Evolutionary conservation across 306 rosid genomes (phyloP), one percentile per base, ranked within the genome.

Genomic region (Cotoneaster glaucophyllus): DNA sequence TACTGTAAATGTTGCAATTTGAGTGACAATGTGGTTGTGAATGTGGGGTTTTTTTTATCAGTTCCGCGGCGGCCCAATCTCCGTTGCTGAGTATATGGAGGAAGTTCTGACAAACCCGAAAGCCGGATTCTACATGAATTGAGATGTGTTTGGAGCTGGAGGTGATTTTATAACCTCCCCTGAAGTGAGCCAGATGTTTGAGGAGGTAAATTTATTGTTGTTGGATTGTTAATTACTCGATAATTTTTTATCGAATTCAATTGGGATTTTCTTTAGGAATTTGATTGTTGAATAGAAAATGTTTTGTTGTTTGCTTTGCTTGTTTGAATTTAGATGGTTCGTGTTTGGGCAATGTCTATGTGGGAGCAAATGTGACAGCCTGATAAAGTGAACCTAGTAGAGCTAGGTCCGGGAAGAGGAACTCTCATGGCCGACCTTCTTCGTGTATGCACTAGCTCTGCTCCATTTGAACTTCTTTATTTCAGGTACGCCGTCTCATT

Each of bases 281-380:
- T 31, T 71, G 53, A 50, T 77, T 69, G 65, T 28, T 67, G 44
- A 79, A 70, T 32, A 63, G 44, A 52, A 62, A 74, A 50, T 28
- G 71, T 67, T 68, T 43, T 74, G 62, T 83, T 31, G 70, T 71
- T 29, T 66, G 59, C 14, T 34, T 70, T 75, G 67, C 76, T 70
- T 57, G n/a, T 85, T 71, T 74, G 14, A 75, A 71, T 26, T 70
- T 75, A 95, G 97, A 90, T 95, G 93, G 76, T 92, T 80, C 97
- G 97, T 77, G 93, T 95, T 24, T 95, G 99, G 99, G 97, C 88
- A 76, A 86, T 95, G 96, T 92, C 93, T 82, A 72, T 95, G 9
- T 95, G 99, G 99, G 93, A 95, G 93, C 99, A 95, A 90, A 90
- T 95, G 99, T 97, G 96, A 26, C 97, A 83, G 72, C 99, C 97